Conservation (phyloP, 73 alveolate genomes). For the Paramecium biaurelia region DNA sequence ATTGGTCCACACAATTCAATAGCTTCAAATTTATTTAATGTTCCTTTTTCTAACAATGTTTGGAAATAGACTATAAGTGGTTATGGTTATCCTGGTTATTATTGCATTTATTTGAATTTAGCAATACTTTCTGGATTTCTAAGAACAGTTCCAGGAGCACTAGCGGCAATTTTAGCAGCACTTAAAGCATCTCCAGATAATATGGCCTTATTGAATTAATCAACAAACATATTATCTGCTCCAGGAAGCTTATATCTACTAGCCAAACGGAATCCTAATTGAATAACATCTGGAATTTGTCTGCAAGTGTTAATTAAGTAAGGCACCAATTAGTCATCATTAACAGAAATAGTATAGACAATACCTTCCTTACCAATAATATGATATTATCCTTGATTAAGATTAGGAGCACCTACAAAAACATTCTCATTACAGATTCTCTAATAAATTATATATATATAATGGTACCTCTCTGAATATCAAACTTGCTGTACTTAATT, state of each 20-base stretch:
- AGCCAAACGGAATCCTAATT: conserved; percentile 93
- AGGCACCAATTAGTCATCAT: conserved; percentile 82
- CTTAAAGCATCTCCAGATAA: conserved; percentile 91
- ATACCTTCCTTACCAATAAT: conserved; percentile 92
- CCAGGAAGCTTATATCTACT: conserved; percentile 93
- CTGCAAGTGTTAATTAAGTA: conserved; percentile 86
- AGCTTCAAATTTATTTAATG: conserved; percentile 91
- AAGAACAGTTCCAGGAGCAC: conserved; percentile 96
- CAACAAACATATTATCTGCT: conserved; percentile 93
- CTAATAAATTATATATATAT: background rate
- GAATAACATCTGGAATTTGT: conserved; percentile 89
- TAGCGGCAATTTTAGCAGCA: conserved; percentile 97
- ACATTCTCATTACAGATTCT: conserved; percentile 88
- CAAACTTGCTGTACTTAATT: conserved; percentile 81
- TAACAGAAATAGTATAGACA: conserved; percentile 85
- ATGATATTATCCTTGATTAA: conserved; percentile 84
- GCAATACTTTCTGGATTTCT: conserved; percentile 93
- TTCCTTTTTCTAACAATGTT: conserved; percentile 92
- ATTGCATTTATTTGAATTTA: conserved; percentile 81
- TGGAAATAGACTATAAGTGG: conserved; percentile 96
- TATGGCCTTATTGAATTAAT: conserved; percentile 88
- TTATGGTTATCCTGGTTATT: conserved; percentile 88
- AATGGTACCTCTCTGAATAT: conserved; percentile 77
- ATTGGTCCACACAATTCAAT: conserved; percentile 92
- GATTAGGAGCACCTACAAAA: conserved; percentile 83